Percentiles rank a stretch among this genome's conserved stretches.
phyloP scores from a whole-genome alignment of 768 basidiomycete species.

The Amyloporia xantha region DNA sequence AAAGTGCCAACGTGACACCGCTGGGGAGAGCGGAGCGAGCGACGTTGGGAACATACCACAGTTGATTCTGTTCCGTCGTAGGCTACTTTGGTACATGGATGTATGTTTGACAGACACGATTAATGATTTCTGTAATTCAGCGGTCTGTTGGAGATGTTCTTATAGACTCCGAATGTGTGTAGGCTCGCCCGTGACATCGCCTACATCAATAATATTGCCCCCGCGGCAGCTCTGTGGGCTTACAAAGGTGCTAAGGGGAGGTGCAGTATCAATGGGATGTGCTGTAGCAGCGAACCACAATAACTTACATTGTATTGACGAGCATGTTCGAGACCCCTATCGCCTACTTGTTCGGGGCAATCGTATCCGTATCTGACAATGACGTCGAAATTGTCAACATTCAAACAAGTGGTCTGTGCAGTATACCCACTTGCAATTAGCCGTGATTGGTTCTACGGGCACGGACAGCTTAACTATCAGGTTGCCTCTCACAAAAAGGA shows the following conservation, averaged over 20 bases:
- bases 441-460: background rate
- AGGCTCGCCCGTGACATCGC: too few relatives aligned
- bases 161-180: too few relatives aligned
- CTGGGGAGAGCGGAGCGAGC: too few relatives aligned
- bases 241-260: background rate
- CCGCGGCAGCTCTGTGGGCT: background rate
- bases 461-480: background rate
- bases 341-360: background rate
- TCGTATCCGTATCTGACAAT: background rate
- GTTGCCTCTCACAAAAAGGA: background rate
- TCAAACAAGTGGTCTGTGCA: background rate
- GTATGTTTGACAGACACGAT: too few relatives aligned
- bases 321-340: background rate
- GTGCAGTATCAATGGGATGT: background rate
- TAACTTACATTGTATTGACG: background rate
- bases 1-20: conserved; percentile 26
- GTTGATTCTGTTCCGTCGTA: too few relatives aligned
- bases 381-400: background rate
- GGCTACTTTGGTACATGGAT: too few relatives aligned
- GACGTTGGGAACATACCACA: too few relatives aligned
- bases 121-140: too few relatives aligned
- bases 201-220: too few relatives aligned
- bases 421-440: background rate
- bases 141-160: too few relatives aligned
- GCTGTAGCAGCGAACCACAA: background rate